These are phyloP conservation scores for Pseudopithomyces maydicus DNA, from an alignment of 2,329 filamentous ascomycete genomes.

Conservation along the genomic window DNA sequence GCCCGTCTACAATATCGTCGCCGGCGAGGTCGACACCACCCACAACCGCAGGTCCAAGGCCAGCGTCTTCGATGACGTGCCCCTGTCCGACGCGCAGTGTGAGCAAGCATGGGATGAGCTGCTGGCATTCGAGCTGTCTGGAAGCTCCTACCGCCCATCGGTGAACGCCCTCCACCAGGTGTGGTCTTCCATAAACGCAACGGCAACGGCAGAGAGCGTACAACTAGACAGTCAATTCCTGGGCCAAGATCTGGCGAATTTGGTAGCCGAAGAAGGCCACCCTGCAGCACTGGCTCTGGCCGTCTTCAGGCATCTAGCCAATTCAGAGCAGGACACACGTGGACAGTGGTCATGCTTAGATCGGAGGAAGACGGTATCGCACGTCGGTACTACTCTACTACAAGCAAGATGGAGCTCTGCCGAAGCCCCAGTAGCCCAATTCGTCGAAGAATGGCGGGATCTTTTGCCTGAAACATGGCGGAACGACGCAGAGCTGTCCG, in stretches of 20 bases:
- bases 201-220: constrained; percentile 48
- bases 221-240: constrained; percentile 47
- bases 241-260: constrained; percentile 35
- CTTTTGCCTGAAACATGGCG: constrained; percentile 45
- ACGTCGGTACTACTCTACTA: constrained; percentile 38
- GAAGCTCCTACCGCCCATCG: constrained; percentile 53
- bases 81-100: constrained; percentile 59
- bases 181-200: constrained; percentile 54
- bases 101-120: constrained; percentile 56
- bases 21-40: constrained; percentile 30
- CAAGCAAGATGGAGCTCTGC: constrained; percentile 27
- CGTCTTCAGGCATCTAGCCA: constrained; percentile 42
- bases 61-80: constrained; percentile 55
- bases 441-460: constrained; percentile 45
- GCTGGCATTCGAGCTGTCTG: constrained; percentile 57
- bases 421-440: constrained; percentile 38
- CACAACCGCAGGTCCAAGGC: constrained; percentile 41
- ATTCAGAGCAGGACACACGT: constrained; percentile 28
- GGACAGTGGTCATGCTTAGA: constrained; percentile 44
- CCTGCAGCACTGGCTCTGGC: constrained; percentile 43
- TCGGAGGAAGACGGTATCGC: constrained; percentile 34
- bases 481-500: constrained; percentile 35
- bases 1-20: constrained; percentile 45
- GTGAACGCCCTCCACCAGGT: constrained; percentile 52
- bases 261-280: constrained; percentile 45